phyloP scores from a whole-genome alignment of 2,329 filamentous ascomycete genomes.

The Apiospora pterosperma region DNA sequence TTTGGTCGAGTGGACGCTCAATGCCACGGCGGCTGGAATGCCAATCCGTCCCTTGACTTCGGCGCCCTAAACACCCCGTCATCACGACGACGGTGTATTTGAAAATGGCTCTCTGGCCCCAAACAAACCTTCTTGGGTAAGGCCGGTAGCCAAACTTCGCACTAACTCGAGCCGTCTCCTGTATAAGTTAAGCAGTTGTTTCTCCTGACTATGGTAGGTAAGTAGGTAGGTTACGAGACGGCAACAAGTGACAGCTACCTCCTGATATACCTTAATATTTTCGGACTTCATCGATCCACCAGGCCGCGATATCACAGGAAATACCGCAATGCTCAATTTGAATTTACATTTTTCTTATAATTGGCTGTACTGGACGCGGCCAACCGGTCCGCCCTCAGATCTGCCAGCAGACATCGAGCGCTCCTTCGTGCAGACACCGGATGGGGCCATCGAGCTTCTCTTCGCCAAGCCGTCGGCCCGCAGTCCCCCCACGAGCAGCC shows the following conservation, averaged over 20 bases:
- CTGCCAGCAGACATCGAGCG: slow-evolving; percentile 40
- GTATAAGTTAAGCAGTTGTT: background rate
- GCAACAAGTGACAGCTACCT: background rate
- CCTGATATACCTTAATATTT: background rate
- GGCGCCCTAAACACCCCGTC: background rate
- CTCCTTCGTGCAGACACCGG: slow-evolving; percentile 38
- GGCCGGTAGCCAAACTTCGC: background rate
- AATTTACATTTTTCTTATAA: slow-evolving; percentile 29
- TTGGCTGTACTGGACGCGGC: slow-evolving; percentile 28
- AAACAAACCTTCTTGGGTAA: background rate
- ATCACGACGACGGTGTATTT: background rate
- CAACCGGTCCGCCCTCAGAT: slow-evolving; percentile 18
- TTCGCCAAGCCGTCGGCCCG: slow-evolving; percentile 29
- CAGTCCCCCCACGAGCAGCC: slow-evolving; percentile 19
- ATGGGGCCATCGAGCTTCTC: slow-evolving; percentile 47
- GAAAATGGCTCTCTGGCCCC: too few relatives aligned
- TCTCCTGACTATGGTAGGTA: background rate
- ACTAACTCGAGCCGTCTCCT: background rate
- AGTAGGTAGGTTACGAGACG: background rate
- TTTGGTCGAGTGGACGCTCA: background rate
- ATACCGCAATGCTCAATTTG: background rate
- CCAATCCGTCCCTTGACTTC: background rate
- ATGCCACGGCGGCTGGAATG: background rate
- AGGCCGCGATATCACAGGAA: background rate
- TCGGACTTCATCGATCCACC: background rate